These are phyloP conservation scores for Colletotrichum sp. DNA, from an alignment of 2,329 filamentous ascomycete genomes.

Conservation along the genomic window DNA sequence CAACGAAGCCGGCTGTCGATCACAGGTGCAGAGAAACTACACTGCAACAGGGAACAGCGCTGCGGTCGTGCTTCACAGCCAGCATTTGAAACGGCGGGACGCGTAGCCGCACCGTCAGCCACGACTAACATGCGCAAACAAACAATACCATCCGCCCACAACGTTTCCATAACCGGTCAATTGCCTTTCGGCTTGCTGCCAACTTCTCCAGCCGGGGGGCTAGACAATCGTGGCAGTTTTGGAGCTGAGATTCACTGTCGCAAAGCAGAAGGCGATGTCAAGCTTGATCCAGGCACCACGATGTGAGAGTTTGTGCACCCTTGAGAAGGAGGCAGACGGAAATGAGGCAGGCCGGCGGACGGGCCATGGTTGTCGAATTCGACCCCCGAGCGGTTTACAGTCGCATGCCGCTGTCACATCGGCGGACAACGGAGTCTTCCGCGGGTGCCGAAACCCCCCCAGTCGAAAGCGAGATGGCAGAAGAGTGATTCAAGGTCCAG, in stretches of 20 bases:
- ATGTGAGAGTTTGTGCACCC: not conserved
- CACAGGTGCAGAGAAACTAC: not conserved
- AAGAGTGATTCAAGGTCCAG: not conserved
- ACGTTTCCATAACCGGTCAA: not conserved
- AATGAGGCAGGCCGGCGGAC: not conserved
- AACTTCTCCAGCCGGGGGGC: not conserved
- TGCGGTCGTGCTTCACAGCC: not conserved
- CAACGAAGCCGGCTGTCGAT: not conserved
- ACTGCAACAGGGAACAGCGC: not conserved
- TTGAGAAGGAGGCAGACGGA: not conserved
- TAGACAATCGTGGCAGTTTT: not conserved
- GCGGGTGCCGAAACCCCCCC: not conserved
- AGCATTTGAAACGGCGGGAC: conserved; percentile 5
- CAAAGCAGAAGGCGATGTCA: not conserved
- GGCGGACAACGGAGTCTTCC: not conserved
- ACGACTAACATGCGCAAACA: not conserved
- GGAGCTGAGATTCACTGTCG: not conserved
- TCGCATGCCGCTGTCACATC: not conserved
- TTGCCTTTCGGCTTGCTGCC: not conserved
- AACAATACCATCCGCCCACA: not conserved
- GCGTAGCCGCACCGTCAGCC: not conserved
- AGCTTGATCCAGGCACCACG: not conserved
- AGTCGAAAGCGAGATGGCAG: not conserved
- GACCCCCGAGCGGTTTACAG: not conserved
- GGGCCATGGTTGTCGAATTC: not conserved